Evolutionary conservation across 2,329 filamentous ascomycete genomes (phyloP).

Genomic region (Blastomyces silverae): DNA sequence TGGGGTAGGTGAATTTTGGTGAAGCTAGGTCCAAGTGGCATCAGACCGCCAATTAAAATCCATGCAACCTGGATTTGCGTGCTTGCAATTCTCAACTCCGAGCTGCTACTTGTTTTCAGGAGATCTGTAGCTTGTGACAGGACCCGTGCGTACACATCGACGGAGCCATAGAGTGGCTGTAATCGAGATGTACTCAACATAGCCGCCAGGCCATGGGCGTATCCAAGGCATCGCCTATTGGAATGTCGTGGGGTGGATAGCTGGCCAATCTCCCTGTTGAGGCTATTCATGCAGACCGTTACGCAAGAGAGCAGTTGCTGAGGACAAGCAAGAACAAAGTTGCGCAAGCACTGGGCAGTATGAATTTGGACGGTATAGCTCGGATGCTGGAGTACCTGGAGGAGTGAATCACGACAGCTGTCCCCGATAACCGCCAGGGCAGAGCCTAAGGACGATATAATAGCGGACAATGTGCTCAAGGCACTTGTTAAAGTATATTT

Average conservation of each 20-base stretch:
- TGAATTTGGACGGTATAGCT: conserved; percentile 95
- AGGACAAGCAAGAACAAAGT: conserved; percentile 82
- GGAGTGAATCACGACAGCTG: conserved; percentile 71
- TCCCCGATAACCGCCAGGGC: conserved; percentile 75
- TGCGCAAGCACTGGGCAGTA: conserved; percentile 75
- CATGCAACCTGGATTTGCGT: conserved; percentile 97
- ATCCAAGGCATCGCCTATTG: conserved; percentile 76
- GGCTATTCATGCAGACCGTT: conserved; percentile 93
- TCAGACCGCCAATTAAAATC: conserved; percentile 92
- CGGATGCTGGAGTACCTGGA: conserved; percentile 87
- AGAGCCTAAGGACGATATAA: conserved; percentile 74
- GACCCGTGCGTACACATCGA: conserved; percentile 89
- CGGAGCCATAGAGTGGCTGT: conserved; percentile 85
- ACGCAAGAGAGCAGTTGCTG: conserved; percentile 86
- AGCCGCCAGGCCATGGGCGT: conserved; percentile 84
- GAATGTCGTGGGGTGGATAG: conserved; percentile 69
- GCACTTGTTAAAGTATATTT: conserved; percentile 78
- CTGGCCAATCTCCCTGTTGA: conserved; percentile 76
- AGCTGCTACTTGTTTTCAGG: conserved; percentile 85
- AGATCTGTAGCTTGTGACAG: conserved; percentile 85
- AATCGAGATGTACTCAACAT: conserved; percentile 82
- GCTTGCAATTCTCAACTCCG: conserved; percentile 80
- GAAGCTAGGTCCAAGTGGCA: conserved; percentile 95
- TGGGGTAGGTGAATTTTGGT: conserved; percentile 98
- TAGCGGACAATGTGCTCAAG: conserved; percentile 68